These are phyloP conservation scores for Fragosphaeria purpurea DNA, from an alignment of 2,329 filamentous ascomycete species.

Conservation along the genomic window DNA sequence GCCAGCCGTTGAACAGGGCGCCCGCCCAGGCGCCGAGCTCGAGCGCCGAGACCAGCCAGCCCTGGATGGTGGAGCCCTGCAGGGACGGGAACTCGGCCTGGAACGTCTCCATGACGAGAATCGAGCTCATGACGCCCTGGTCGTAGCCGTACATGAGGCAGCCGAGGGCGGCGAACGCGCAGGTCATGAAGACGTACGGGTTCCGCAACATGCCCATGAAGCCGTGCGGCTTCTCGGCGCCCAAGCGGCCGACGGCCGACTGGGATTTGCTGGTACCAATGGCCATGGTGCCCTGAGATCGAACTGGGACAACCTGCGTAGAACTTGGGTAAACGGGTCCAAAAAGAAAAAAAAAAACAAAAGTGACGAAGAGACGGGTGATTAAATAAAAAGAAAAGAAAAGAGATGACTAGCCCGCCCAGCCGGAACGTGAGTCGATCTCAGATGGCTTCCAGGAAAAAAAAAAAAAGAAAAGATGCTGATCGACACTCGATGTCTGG, in stretches of 20 bases:
- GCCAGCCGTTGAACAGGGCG: constrained; percentile 6
- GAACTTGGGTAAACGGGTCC: too few species aligned
- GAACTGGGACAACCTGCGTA: too few species aligned
- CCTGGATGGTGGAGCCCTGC: constrained; percentile 4
- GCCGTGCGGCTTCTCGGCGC: constrained; percentile 27
- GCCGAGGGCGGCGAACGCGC: constrained; percentile 5
- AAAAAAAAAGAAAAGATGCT: too few species aligned
- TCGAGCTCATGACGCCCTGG: constrained; percentile 5
- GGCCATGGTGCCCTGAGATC: neutral
- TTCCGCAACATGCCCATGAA: constrained; percentile 28
- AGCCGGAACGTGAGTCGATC: too few species aligned
- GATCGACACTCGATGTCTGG: too few species aligned
- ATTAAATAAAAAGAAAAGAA: too few species aligned
- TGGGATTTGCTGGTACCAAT: constrained; percentile 10
- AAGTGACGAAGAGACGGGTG: too few species aligned
- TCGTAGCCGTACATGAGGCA: constrained; percentile 8
- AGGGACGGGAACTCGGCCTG: constrained; percentile 4
- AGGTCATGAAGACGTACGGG: constrained; percentile 28
- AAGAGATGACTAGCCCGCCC: too few species aligned
- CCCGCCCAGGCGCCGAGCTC: constrained; percentile 5
- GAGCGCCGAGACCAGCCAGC: constrained; percentile 5
- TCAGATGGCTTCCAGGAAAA: too few species aligned
- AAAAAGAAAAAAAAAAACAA: too few species aligned
- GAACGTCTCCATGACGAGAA: constrained; percentile 7
- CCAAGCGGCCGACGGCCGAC: constrained; percentile 27